Conservation (phyloP, 164 flowering plant species). For the Magnolia sinica region DNA sequence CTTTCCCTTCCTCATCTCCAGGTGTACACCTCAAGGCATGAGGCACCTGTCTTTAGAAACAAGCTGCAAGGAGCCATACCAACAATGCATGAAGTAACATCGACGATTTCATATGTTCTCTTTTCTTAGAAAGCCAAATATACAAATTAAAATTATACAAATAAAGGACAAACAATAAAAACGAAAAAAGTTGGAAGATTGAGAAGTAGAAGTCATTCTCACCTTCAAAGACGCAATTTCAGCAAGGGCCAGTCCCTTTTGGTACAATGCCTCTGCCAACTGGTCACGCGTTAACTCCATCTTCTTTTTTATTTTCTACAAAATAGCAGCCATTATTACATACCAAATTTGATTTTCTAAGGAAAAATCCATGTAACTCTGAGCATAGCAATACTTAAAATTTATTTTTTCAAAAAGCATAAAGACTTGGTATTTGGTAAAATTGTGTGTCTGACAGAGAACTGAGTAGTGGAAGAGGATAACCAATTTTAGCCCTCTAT, state of each 20-base stretch:
- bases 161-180: background rate
- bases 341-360: background rate
- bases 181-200: background rate
- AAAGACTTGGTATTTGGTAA: background rate
- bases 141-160: background rate
- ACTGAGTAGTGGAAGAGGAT: no score
- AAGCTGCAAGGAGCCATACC: background rate
- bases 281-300: conserved; percentile 86
- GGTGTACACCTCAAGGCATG: background rate
- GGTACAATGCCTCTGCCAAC: conserved; percentile 81
- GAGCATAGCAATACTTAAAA: background rate
- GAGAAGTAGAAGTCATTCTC: background rate
- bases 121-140: background rate
- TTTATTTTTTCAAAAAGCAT: background rate
- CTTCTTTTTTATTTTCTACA: conserved; percentile 71
- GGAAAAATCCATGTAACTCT: background rate
- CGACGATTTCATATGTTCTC: background rate
- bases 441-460: no score
- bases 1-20: background rate
- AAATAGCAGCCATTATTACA: background rate
- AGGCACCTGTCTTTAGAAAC: no score
- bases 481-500: no score
- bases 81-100: background rate
- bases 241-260: conserved; percentile 79
- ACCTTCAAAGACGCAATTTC: conserved; percentile 66